A percentile compares a stretch with the other conserved stretches of the same genome.
Evolutionary conservation across 2,329 filamentous ascomycete genomes (phyloP).

Genomic region (Aspergillus candidus): DNA sequence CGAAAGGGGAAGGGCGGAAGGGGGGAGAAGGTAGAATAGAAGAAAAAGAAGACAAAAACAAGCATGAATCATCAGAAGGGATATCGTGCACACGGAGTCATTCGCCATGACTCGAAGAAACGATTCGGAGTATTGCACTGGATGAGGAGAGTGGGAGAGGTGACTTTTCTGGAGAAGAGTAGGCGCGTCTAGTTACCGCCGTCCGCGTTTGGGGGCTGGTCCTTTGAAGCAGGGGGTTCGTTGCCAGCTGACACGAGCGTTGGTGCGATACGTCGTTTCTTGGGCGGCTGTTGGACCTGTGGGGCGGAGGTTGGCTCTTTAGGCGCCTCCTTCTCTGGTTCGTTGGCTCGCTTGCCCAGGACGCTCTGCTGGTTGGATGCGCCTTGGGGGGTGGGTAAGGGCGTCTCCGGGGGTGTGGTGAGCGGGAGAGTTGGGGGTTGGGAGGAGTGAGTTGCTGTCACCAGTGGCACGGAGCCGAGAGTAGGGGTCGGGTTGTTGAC

Average conservation of each 20-base stretch:
- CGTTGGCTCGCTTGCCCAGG: constrained; percentile 47
- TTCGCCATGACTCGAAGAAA: neutral
- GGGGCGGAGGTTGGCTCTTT: constrained; percentile 41
- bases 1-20: constrained; percentile 3
- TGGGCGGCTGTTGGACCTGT: constrained; percentile 43
- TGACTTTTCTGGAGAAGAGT: neutral
- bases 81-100: neutral
- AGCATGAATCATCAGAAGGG: constrained; percentile 19
- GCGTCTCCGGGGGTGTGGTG: constrained; percentile 87
- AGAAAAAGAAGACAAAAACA: neutral
- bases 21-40: constrained; percentile 3
- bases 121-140: no score
- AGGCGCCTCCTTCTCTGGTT: constrained; percentile 41
- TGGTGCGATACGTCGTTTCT: constrained; percentile 65
- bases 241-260: constrained; percentile 48
- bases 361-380: constrained; percentile 52
- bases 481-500: constrained; percentile 75
- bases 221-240: constrained; percentile 10
- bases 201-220: constrained; percentile 11
- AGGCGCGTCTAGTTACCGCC: constrained; percentile 10
- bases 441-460: constrained; percentile 65
- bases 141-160: no score
- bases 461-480: constrained; percentile 67
- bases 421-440: constrained; percentile 56
- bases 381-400: constrained; percentile 51